Conservation (phyloP, 192 early-diverging fungal species). For the Coemansia sp. region DNA sequence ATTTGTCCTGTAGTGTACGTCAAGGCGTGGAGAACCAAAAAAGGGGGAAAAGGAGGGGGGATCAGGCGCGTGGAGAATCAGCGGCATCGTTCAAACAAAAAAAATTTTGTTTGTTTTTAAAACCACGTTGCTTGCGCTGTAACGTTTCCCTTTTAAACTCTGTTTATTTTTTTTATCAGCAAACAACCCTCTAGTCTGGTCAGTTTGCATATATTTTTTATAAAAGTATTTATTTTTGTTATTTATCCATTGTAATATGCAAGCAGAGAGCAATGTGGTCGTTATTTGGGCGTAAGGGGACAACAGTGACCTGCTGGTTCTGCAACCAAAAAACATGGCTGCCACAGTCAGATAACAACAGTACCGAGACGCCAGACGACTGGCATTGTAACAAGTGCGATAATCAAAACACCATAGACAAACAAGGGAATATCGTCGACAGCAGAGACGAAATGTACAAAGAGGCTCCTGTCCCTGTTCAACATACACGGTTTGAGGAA, state of each 20-base stretch:
- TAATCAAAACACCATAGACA: slow-evolving; percentile 43
- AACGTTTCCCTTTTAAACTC: not conserved
- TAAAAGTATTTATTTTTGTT: not conserved
- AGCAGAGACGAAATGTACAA: slow-evolving; percentile 35
- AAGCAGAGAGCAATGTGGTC: slow-evolving; percentile 32
- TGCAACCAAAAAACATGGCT: slow-evolving; percentile 38
- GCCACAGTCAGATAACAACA: not conserved
- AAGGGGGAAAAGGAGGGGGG: not conserved
- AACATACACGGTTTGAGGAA: not conserved
- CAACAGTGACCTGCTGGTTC: slow-evolving; percentile 47
- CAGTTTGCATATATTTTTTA: slow-evolving; percentile 6
- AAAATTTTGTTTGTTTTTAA: not conserved
- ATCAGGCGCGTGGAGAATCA: not conserved
- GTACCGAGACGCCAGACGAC: slow-evolving; percentile 11
- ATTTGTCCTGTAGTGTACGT: too few relatives aligned
- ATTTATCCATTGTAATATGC: not conserved
- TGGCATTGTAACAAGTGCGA: slow-evolving; percentile 46
- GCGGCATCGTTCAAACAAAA: too few relatives aligned
- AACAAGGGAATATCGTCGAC: slow-evolving; percentile 36
- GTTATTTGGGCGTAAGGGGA: slow-evolving; percentile 16
- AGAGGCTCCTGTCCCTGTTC: slow-evolving; percentile 15
- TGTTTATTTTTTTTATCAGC: slow-evolving; percentile 1
- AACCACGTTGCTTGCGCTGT: not conserved
- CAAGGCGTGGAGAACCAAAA: not conserved
- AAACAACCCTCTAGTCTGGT: not conserved